Evolutionary conservation across 1,284 basidiomycete genomes (phyloP).

Genomic region (Pseudozyma sp.): DNA sequence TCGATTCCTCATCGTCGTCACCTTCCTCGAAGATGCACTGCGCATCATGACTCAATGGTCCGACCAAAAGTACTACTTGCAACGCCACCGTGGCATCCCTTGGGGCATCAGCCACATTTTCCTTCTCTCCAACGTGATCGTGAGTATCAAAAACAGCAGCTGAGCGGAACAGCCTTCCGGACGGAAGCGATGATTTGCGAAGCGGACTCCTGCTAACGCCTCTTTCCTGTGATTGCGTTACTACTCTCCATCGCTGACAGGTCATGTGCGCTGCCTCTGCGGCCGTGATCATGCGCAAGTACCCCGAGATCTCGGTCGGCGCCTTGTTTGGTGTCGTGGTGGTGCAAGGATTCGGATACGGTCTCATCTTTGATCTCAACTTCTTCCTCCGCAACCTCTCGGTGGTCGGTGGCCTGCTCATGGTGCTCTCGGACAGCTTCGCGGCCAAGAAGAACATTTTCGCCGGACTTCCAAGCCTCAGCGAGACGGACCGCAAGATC

Average conservation of each 20-base stretch:
- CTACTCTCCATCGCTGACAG: constrained; percentile 18
- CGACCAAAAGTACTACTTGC: constrained; percentile 82
- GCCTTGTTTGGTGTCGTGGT: constrained; percentile 91
- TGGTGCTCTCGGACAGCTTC: constrained; percentile 98
- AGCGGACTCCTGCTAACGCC: no score
- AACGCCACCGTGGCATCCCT: constrained; percentile 86
- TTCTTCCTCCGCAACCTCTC: constrained; percentile 98
- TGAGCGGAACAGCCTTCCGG: no score
- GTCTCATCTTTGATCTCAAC: constrained; percentile 95
- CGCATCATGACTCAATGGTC: constrained; percentile 93
- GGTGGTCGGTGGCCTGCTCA: constrained; percentile 90
- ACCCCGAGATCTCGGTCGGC: constrained; percentile 87
- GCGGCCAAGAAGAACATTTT: constrained; percentile 81
- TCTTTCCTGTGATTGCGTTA: no score
- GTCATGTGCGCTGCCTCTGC: constrained; percentile 86
- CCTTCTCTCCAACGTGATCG: constrained; percentile 89
- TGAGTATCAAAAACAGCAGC: constrained; percentile 72
- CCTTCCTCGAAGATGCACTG: constrained; percentile 95
- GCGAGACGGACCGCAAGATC: constrained; percentile 96
- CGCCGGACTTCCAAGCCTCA: constrained; percentile 86
- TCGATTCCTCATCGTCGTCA: constrained; percentile 96
- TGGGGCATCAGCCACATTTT: constrained; percentile 94
- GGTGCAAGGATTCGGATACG: constrained; percentile 91
- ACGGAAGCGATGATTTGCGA: no score
- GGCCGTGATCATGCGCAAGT: constrained; percentile 86